Percentiles rank a stretch among this genome's conserved stretches.
Conservation (phyloP, 257 asterid species). For the Fraxinus quadrangulata region DNA sequence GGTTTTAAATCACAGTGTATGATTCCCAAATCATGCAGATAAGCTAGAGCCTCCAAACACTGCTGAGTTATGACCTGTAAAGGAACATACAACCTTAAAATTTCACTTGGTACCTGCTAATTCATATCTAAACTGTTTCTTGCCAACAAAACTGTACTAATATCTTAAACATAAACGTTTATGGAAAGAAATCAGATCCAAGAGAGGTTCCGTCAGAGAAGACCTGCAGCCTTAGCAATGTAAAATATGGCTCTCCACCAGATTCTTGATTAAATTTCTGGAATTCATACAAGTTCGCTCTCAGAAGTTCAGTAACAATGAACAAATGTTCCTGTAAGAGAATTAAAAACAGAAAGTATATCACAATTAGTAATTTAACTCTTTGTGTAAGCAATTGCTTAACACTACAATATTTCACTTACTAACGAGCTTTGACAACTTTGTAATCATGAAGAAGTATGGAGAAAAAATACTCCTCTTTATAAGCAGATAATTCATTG, state of each 20-base stretch:
- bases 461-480: not conserved
- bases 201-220: not conserved
- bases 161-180: not conserved
- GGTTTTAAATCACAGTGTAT: conserved; percentile 98
- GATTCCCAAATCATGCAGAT: conserved; percentile 80
- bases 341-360: not conserved
- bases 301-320: conserved; percentile 86
- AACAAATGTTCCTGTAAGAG: conserved; percentile 77
- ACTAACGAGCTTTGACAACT: not conserved
- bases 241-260: conserved; percentile 75
- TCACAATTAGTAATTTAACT: conserved; percentile 2
- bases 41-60: conserved; percentile 78
- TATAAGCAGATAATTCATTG: not conserved
- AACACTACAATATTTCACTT: not conserved
- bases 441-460: not conserved
- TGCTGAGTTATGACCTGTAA: conserved; percentile 77
- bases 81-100: conserved; percentile 22
- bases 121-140: no score
- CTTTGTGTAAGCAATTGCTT: not conserved
- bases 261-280: conserved; percentile 86
- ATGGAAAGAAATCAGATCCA: not conserved
- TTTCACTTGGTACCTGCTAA: not conserved
- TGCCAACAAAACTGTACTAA: not conserved
- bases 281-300: conserved; percentile 87
- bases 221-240: conserved; percentile 82